Evolutionary conservation across 768 basidiomycete species (phyloP), one percentile per base, ranked within the genome.

Genomic region (Guyanaporus albipodus): DNA sequence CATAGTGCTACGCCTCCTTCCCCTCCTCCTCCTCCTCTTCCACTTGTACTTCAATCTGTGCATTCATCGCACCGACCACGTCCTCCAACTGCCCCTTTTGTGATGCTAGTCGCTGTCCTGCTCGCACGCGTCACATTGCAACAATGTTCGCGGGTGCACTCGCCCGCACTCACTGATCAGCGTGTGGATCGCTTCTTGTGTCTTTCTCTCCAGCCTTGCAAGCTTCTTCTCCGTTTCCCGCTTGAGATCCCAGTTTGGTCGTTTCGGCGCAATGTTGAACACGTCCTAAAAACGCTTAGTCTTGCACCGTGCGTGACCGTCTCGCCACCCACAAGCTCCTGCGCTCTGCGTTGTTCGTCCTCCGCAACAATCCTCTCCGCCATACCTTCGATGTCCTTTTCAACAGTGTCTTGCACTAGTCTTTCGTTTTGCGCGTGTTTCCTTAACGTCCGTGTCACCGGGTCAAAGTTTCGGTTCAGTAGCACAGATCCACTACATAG

Each of bases 241-340:
- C 66, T 93, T 94, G 58, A 96, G 73, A 64, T 95, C 92, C 93
- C 92, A 95, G 67, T 95, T 98, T 9, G 91, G 85, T 38, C 93
- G 79, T 76, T 94, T 97, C 4, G 96, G 96, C 19, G 93, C 94
- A 56, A 99, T 98, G 62, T 96, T 98, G 64, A 96, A 90, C 36
- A 96, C 74, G 63, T 95, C 91, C 93, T 95, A 39, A 51, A 43
- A 37, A 38, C 19, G 24, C 38, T 65, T 46, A 63, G 63, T 35
- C 28, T 32, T 47, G 45, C 47, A 34, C 28, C 6, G 10, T 22
- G n/a, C 33, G 14, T 31, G 24, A 29, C 22, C 31, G 44, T 38
- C 35, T 19, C 4, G 19, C 69, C n/a, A 62, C 83, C 50, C 63
- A 94, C 94, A 62, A 98, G 73, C 57, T 98, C 95, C 65, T 95